phyloP scores from a whole-genome alignment of 805 yeast species.

The Myxozyma monticola region DNA sequence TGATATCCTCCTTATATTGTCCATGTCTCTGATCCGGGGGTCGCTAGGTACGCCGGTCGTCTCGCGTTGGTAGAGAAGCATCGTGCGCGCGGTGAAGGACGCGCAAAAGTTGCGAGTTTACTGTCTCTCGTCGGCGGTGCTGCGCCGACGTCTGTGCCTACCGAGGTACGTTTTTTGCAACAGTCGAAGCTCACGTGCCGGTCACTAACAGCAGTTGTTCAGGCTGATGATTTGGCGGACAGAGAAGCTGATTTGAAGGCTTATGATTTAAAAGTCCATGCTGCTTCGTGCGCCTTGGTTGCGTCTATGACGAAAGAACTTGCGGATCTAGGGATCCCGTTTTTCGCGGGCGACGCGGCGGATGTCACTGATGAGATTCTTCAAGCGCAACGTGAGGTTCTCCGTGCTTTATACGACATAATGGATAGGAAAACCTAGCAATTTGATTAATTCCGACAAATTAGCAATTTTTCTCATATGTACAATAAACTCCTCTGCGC shows the following conservation, averaged over 20 bases:
- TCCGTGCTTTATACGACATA: constrained; percentile 6
- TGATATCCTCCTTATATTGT: not conserved
- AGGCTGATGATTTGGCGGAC: constrained; percentile 14
- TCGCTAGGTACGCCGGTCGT: constrained; percentile 21
- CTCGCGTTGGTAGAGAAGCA: constrained; percentile 11
- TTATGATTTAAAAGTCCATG: constrained; percentile 24
- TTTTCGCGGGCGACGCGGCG: constrained; percentile 2
- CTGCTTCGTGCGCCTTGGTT: constrained; percentile 16
- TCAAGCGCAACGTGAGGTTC: not conserved
- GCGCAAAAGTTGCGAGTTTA: constrained; percentile 12
- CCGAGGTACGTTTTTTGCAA: constrained; percentile 9
- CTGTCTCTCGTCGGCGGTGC: constrained; percentile 20
- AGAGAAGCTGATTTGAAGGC: constrained; percentile 9
- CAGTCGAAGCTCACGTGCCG: no score
- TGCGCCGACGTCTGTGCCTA: constrained; percentile 5
- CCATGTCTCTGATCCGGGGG: not conserved
- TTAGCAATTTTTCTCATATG: no score
- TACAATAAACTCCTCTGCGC: no score
- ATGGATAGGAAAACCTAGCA: no score
- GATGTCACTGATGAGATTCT: not conserved
- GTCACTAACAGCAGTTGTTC: not conserved
- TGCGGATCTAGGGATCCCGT: constrained; percentile 16
- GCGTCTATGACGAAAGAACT: constrained; percentile 20
- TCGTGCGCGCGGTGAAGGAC: constrained; percentile 11
- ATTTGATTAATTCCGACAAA: no score